Evolutionary conservation across 345 rosid genomes (phyloP), one percentile per base, ranked within the genome.

Genomic region (Eucalyptus camaldulensis): DNA sequence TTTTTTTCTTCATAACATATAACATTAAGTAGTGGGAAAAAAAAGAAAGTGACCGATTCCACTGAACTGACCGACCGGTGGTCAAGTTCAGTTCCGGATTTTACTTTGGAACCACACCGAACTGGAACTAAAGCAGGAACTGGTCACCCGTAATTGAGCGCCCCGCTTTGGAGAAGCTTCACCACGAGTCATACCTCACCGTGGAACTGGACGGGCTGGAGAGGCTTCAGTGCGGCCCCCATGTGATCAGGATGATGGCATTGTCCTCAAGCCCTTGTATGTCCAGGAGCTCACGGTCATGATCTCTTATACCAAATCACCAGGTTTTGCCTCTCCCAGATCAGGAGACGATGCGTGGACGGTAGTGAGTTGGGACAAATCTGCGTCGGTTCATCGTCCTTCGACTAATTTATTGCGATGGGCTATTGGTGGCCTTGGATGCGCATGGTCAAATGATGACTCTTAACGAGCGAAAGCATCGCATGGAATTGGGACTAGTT

Each of bases 71-170:
- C 7, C 3, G 3, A 50, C 53, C 53, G 1, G 53, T 50, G 53
- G 1, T 50, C 8, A 6, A 15, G 53, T 50, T 50, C 19, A 50
- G 19, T 50, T 50, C 53, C 19, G 51, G 3, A 5, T 50, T 50
- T 2, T 1, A 50, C 53, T 8, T 50, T 50, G 53, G 1, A 50
- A 50, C 3, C 8, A 6, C 7, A 15, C 53, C 8, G 0, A 50
- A 50, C 53, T 14, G 51, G 51, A 49, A 49, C 1, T 49, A 49
- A 49, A 49, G 5, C 53, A 50, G 53, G 19, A 50, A 50, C 19
- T 6, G 53, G 0, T 50, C 53, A 50, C 53, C 53, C 1, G 7
- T 50, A 15, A 50, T 50, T 15, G 53, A 50, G 8, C 53, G 3
- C 53, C 19, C 21, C 21, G 3, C 37, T 8, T 14, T n/a, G 37